phyloP scores from a whole-genome alignment of 1,284 basidiomycete genomes.

The Cutaneotrichosporon cutaneum region DNA sequence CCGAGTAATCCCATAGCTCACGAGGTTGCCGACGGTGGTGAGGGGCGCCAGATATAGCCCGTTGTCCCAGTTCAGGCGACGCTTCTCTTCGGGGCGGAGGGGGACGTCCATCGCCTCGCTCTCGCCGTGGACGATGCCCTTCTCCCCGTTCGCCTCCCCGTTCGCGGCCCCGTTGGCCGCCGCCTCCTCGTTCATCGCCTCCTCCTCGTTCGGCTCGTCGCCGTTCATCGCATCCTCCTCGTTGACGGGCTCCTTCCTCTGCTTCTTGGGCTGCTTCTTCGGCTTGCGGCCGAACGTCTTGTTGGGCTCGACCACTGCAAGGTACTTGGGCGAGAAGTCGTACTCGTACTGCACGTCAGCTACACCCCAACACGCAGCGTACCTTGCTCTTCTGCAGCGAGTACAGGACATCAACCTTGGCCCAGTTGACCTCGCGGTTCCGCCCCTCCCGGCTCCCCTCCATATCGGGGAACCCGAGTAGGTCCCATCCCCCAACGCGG shows the following conservation, averaged over 20 bases:
- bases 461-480: conserved; percentile 60
- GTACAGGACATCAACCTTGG: conserved; percentile 61
- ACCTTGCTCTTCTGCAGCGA: conserved; percentile 68
- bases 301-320: conserved; percentile 59
- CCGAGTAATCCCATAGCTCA: conserved; percentile 50
- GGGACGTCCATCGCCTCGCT: conserved; percentile 53
- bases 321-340: conserved; percentile 66
- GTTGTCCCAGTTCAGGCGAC: conserved; percentile 77
- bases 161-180: conserved; percentile 29
- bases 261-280: conserved; percentile 12
- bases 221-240: conserved; percentile 47
- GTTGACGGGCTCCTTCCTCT: conserved; percentile 20
- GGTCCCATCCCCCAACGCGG: conserved; percentile 43
- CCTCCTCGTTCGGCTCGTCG: conserved; percentile 20
- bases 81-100: conserved; percentile 76
- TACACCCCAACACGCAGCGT: conserved; percentile 16
- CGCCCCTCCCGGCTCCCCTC: conserved; percentile 62
- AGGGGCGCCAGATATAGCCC: conserved; percentile 92
- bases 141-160: conserved; percentile 31
- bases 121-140: conserved; percentile 39
- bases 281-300: conserved; percentile 46
- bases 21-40: conserved; percentile 92
- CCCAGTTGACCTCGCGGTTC: conserved; percentile 74
- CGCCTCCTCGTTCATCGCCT: conserved; percentile 37
- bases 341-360: conserved; percentile 57